Conservation (phyloP, 768 basidiomycete species). For the Paxillus rubicundulus region DNA sequence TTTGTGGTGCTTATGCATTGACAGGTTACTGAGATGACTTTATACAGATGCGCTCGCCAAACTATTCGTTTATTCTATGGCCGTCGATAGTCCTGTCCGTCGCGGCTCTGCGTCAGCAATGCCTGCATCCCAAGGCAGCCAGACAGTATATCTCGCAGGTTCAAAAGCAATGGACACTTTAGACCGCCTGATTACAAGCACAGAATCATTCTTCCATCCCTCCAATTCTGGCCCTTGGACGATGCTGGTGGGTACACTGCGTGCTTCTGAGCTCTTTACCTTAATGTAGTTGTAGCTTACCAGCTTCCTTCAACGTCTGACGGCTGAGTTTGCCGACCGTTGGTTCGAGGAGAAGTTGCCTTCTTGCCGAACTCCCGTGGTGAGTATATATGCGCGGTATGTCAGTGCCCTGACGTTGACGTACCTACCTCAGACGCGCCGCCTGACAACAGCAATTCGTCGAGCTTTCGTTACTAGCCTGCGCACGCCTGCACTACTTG, state of each 20-base stretch:
- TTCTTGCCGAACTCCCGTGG: slow-evolving; percentile 75
- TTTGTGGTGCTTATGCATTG: not conserved
- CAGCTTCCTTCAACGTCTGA: slow-evolving; percentile 77
- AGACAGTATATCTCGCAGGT: slow-evolving; percentile 68
- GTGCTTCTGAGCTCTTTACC: not conserved
- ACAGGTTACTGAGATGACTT: not conserved
- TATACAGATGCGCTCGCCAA: slow-evolving; percentile 71
- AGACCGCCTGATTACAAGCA: slow-evolving; percentile 84
- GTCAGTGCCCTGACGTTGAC: not conserved
- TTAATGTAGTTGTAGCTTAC: slow-evolving; percentile 49
- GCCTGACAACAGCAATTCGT: slow-evolving; percentile 79
- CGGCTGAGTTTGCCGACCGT: slow-evolving; percentile 76
- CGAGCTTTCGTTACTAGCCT: slow-evolving; percentile 78
- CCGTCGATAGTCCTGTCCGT: slow-evolving; percentile 69
- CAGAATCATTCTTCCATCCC: slow-evolving; percentile 94
- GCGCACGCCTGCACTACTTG: slow-evolving; percentile 82
- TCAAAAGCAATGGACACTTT: slow-evolving; percentile 86
- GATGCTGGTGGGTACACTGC: slow-evolving; percentile 18
- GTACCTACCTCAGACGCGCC: slow-evolving; percentile 48
- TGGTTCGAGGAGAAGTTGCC: slow-evolving; percentile 74
- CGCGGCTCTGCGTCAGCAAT: slow-evolving; percentile 51
- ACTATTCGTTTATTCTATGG: slow-evolving; percentile 86
- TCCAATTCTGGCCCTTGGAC: slow-evolving; percentile 90
- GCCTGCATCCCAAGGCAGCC: slow-evolving; percentile 56
- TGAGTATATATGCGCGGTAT: slow-evolving; percentile 24